Evolutionary conservation across 495 filamentous ascomycete species (phyloP).

Genomic region (Neurospora sp.): DNA sequence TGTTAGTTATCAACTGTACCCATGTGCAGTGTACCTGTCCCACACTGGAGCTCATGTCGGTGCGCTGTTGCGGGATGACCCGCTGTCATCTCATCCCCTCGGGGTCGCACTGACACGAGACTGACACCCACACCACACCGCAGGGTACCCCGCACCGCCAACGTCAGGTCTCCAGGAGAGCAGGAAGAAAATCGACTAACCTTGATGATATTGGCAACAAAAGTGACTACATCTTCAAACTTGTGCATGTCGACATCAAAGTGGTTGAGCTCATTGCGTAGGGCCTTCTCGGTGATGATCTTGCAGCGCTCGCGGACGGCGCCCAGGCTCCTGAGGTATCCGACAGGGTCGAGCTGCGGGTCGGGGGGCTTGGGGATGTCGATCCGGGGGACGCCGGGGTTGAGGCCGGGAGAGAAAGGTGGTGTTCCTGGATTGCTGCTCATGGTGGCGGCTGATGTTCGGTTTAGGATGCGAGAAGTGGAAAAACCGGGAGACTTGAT

Average conservation of each 20-base stretch:
- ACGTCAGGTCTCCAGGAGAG: background rate
- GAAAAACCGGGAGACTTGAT: constrained; percentile 22
- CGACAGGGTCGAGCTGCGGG: constrained; percentile 81
- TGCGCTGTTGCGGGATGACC: background rate
- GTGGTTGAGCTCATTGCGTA: constrained; percentile 69
- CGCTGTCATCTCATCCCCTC: background rate
- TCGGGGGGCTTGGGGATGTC: constrained; percentile 80
- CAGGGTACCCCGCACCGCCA: background rate
- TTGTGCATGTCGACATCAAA: constrained; percentile 88
- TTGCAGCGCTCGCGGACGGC: constrained; percentile 73
- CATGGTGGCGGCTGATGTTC: constrained; percentile 26
- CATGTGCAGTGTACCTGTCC: background rate
- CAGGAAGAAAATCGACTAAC: constrained; percentile 33
- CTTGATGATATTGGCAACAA: constrained; percentile 95
- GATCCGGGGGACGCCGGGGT: constrained; percentile 38
- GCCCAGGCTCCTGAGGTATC: constrained; percentile 83
- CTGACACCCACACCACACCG: constrained; percentile 4
- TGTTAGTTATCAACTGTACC: constrained; percentile 9
- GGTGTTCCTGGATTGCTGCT: constrained; percentile 31
- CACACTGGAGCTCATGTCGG: background rate
- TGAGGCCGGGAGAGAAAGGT: constrained; percentile 31
- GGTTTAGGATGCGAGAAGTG: constrained; percentile 24
- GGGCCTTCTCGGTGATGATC: constrained; percentile 66
- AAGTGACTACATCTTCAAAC: constrained; percentile 79
- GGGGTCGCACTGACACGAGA: background rate